phyloP scores from a whole-genome alignment of 495 filamentous ascomycete species.

The Apiosordaria backusii region DNA sequence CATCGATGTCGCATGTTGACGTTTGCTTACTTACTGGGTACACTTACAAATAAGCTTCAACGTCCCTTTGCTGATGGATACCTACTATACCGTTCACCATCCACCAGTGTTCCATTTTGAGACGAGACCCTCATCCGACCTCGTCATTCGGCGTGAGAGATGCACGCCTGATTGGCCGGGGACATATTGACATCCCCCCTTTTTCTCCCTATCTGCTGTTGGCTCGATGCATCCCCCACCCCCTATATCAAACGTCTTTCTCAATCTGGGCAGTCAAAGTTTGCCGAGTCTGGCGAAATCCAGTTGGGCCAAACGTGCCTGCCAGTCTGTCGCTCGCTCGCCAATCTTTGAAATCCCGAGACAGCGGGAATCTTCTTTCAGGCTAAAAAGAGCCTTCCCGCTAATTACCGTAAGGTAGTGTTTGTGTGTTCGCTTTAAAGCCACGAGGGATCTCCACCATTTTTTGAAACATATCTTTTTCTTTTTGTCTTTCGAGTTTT shows the following conservation, averaged over 20 bases:
- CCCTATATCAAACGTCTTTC: conserved; percentile 7
- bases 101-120: neutral
- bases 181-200: conserved; percentile 15
- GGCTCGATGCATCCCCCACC: too few relatives aligned
- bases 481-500: neutral
- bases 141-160: neutral
- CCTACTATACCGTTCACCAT: too few relatives aligned
- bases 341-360: conserved; percentile 5
- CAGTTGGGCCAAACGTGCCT: conserved; percentile 7
- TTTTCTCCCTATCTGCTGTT: conserved; percentile 1
- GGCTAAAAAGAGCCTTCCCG: conserved; percentile 2
- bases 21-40: too few relatives aligned
- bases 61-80: neutral
- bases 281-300: too few relatives aligned
- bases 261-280: conserved; percentile 9
- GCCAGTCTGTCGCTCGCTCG: neutral
- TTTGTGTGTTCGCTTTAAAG: neutral
- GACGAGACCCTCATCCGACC: too few relatives aligned
- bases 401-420: neutral
- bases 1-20: too few relatives aligned
- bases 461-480: too few relatives aligned
- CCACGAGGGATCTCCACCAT: too few relatives aligned
- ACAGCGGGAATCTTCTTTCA: conserved; percentile 8
- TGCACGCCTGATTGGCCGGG: neutral
- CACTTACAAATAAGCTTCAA: neutral